Base-by-base conservation (phyloP, 1,284 basidiomycete species). In the Omphalotus olearius region DNA sequence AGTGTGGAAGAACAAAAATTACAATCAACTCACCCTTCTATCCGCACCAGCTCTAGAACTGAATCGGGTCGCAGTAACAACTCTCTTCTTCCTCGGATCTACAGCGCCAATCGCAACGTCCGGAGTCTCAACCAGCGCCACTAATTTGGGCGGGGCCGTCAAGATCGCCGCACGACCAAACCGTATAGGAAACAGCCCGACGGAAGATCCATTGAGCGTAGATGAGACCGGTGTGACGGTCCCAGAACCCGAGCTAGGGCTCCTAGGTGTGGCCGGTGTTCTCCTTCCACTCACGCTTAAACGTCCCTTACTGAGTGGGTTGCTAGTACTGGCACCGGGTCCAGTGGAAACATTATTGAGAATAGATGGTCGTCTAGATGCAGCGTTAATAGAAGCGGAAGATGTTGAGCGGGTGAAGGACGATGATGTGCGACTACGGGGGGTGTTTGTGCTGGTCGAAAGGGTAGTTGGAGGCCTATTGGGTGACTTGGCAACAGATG, bases 61-160 rank as follows among this genome's bases (percentile, higher is more conserved):
- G 67, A 93, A 93, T 55, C 91, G 73, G 30, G 91, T 93, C 6
- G 90, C 86, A 50, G 90, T 91, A 13, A 91, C 85, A 1, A 93
- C 88, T 40, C 91, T 72, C 57, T 87, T 74, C 75, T 91, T 91
- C 66, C 76, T 72, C 10, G 88, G 82, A 65, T 91, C 88, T 7
- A 91, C 88, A 30, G 88, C 87, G 23, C 88, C 88, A 36, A 91
- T 82, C 14, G 82, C 88, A 6, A 91, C 84, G 65, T 91, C 89
- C 0, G 88, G 88, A 14, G 88, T 91, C 64, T 89, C 88, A 9
- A 91, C 83, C 36, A 91, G 72, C 2, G 83, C 85, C n/a, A 91
- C 79, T 35, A 91, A 69, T 61, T 82, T 83, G 9, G 88, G 89
- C 17, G 88, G 88, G 6, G 87, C 85, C 14, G 85, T 90, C 65